Conservation (phyloP, 192 early-diverging fungal genomes). For the Coemansia sp. region DNA sequence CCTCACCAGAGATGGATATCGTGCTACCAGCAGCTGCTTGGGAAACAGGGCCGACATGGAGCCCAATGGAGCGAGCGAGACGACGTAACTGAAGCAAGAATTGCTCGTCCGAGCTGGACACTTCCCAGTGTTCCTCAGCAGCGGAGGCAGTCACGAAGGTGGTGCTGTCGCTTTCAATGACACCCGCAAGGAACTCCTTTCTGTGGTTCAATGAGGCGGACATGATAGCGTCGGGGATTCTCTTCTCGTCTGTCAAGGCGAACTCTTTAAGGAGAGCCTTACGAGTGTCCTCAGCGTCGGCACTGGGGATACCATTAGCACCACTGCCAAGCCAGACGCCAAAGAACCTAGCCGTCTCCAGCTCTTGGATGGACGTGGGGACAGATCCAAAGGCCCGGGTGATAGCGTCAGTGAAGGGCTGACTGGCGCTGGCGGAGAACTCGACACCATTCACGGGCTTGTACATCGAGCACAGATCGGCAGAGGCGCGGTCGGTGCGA, state of each 20-base stretch:
- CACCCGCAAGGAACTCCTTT: conserved; percentile 42
- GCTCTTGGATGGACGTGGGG: conserved; percentile 17
- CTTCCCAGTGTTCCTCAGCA: conserved; percentile 19
- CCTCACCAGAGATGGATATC: conserved; percentile 26
- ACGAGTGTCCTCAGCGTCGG: neutral
- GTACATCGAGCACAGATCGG: conserved; percentile 36
- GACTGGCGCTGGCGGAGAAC: conserved; percentile 29
- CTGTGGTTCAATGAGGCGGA: conserved; percentile 27
- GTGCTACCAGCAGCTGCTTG: neutral
- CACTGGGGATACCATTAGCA: neutral
- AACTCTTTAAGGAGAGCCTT: conserved; percentile 7
- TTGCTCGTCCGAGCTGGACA: conserved; percentile 11
- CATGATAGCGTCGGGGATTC: conserved; percentile 40
- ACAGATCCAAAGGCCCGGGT: conserved; percentile 13
- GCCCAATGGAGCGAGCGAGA: conserved; percentile 39
- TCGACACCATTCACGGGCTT: conserved; percentile 38
- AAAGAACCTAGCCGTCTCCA: conserved; percentile 29
- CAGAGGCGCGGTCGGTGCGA: conserved; percentile 21
- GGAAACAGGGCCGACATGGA: conserved; percentile 27
- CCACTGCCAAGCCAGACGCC: conserved; percentile 40
- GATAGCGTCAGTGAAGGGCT: conserved; percentile 27
- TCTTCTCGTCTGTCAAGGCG: conserved; percentile 5
- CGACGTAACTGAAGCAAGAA: conserved; percentile 22
- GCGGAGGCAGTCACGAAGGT: conserved; percentile 3
- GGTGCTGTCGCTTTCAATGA: conserved; percentile 25